Conservation (phyloP, 176 grass and related monocot species). For the Puya raimondii region DNA sequence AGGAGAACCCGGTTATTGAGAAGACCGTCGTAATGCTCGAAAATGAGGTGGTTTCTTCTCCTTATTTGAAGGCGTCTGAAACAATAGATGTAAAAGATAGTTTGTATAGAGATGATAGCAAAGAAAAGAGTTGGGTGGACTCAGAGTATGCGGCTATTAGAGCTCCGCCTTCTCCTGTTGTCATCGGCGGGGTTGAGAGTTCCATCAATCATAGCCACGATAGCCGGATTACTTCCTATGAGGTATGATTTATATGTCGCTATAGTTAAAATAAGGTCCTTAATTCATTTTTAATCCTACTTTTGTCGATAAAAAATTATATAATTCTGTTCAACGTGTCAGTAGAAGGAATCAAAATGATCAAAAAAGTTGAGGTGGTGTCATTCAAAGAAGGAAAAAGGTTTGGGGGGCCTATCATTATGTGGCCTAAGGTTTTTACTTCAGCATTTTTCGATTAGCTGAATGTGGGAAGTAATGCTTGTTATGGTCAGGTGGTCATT, state of each 20-base stretch:
- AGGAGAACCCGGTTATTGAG: conserved; percentile 47
- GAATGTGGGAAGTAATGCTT: conserved; percentile 16
- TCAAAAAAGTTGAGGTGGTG: no score
- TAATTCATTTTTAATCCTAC: background rate
- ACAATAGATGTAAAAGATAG: conserved; percentile 17
- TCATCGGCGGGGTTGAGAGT: conserved; percentile 25
- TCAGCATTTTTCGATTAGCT: background rate
- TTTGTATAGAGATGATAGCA: conserved; percentile 25
- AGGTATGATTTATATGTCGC: conserved; percentile 40
- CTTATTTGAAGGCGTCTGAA: conserved; percentile 16
- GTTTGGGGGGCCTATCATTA: no score
- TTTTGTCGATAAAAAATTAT: background rate
- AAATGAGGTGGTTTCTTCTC: conserved; percentile 33
- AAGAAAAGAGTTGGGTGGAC: conserved; percentile 20
- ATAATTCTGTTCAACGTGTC: background rate
- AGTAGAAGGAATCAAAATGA: background rate
- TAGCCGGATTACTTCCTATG: conserved; percentile 24
- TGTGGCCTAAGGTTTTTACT: background rate
- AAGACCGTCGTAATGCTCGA: conserved; percentile 62
- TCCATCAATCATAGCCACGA: conserved; percentile 15
- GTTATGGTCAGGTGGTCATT: conserved; percentile 37
- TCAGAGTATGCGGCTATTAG: conserved; percentile 34
- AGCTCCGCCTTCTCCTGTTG: conserved; percentile 49
- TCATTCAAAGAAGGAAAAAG: no score
- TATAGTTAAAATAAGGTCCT: background rate